Conservation (phyloP, 2,329 filamentous ascomycete genomes). For the Colletotrichum sp. region DNA sequence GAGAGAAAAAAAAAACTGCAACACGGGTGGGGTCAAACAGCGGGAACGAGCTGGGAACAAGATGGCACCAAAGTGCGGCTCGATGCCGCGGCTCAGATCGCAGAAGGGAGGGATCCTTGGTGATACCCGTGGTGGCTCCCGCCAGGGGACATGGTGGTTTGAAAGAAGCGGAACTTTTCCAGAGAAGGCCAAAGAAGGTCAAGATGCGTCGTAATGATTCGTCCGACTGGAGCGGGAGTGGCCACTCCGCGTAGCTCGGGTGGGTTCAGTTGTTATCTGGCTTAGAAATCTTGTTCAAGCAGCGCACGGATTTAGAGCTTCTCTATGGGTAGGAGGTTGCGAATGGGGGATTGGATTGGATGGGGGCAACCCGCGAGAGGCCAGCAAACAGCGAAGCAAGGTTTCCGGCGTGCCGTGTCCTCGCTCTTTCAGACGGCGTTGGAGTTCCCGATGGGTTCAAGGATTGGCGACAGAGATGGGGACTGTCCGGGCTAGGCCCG, state of each 20-base stretch:
- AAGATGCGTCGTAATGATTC: slow-evolving; percentile 3
- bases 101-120: not conserved
- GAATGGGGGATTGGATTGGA: not conserved
- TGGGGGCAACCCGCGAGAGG: not conserved
- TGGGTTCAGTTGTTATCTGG: not conserved
- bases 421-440: slow-evolving; percentile 1
- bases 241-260: not conserved
- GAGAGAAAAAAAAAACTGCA: not conserved
- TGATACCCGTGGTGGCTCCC: not conserved
- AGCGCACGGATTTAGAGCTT: not conserved
- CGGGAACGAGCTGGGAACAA: slow-evolving; percentile 9
- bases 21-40: slow-evolving; percentile 10
- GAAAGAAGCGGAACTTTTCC: slow-evolving; percentile 12
- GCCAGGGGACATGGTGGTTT: not conserved
- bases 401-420: not conserved
- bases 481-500: not conserved
- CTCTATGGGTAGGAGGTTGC: not conserved
- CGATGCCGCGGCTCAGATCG: slow-evolving; percentile 9
- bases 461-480: not conserved
- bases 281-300: slow-evolving; percentile 8
- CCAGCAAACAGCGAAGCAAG: not conserved
- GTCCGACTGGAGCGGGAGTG: not conserved
- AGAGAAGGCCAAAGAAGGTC: slow-evolving; percentile 3
- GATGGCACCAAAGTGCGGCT: slow-evolving; percentile 10
- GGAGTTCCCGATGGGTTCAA: not conserved